These are phyloP conservation scores for Pisolithus thermaeus DNA, from an alignment of 1,284 basidiomycete genomes.

Conservation along the genomic window DNA sequence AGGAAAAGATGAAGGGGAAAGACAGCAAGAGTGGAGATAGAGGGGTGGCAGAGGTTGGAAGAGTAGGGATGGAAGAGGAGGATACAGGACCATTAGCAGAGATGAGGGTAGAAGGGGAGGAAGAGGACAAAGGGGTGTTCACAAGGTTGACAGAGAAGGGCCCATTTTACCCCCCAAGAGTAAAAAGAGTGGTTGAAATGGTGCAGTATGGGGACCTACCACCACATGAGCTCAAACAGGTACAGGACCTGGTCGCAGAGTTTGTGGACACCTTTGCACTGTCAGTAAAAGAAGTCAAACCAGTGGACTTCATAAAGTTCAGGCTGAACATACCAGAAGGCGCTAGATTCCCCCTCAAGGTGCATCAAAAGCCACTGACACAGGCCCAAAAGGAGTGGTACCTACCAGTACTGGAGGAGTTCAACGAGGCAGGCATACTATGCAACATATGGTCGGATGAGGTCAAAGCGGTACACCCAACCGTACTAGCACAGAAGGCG, in stretches of 20 bases:
- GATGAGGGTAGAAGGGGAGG: too few species aligned
- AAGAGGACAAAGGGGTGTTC: neutral
- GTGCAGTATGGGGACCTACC: neutral
- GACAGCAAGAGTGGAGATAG: too few species aligned
- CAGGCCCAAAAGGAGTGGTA: too few species aligned
- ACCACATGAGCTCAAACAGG: neutral
- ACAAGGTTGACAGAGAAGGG: neutral
- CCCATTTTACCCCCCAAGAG: neutral
- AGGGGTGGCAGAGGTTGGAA: too few species aligned
- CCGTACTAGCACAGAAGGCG: neutral
- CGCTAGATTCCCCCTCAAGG: neutral
- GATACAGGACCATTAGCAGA: too few species aligned
- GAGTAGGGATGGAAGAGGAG: too few species aligned
- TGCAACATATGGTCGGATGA: neutral
- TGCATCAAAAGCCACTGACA: neutral
- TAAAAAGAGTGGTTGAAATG: rapidly evolving
- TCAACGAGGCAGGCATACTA: neutral
- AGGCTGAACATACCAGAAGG: neutral
- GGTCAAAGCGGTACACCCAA: neutral
- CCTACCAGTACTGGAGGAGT: neutral
- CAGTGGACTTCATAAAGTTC: neutral
- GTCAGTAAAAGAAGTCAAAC: neutral
- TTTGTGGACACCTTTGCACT: constrained; percentile 1
- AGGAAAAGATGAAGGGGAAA: too few species aligned
- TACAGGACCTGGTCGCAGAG: neutral